Evolutionary conservation across 495 filamentous ascomycete genomes (phyloP).

Genomic region (Monascus purpureus): DNA sequence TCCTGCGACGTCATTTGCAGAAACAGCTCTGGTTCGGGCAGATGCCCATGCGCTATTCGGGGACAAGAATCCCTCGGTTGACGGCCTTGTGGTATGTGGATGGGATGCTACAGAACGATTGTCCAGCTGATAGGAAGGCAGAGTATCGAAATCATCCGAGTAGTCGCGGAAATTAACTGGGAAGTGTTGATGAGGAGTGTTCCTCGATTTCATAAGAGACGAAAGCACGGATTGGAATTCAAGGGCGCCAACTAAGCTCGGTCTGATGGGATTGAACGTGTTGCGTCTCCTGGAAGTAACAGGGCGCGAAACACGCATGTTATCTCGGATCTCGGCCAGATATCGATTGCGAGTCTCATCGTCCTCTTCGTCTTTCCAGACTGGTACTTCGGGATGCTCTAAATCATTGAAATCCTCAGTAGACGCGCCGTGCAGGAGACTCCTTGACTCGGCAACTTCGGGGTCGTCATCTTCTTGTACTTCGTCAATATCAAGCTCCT

Average conservation of each 20-base stretch:
- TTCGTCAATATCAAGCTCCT: conserved; percentile 54
- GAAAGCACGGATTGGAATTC: conserved; percentile 87
- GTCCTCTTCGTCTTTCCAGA: conserved; percentile 46
- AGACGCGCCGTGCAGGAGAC: conserved; percentile 35
- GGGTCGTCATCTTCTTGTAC: conserved; percentile 62
- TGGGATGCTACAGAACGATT: conserved; percentile 35
- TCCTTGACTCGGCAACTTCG: conserved; percentile 38
- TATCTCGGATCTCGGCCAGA: conserved; percentile 73
- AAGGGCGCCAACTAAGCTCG: conserved; percentile 82
- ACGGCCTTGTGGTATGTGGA: conserved; percentile 19
- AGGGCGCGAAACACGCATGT: conserved; percentile 78
- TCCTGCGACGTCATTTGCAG: conserved; percentile 45
- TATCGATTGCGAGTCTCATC: conserved; percentile 58
- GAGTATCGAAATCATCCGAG: conserved; percentile 47
- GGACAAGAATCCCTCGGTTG: conserved; percentile 15
- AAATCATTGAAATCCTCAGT: conserved; percentile 57
- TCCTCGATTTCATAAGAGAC: conserved; percentile 65
- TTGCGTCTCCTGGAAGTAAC: conserved; percentile 47
- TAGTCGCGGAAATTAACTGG: conserved; percentile 57
- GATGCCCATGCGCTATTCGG: conserved; percentile 16
- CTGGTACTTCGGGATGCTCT: conserved; percentile 44
- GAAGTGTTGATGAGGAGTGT: conserved; percentile 40
- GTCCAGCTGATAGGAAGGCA: conserved; percentile 31
- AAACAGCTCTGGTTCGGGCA: conserved; percentile 44
- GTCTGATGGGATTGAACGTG: conserved; percentile 71